phyloP scores from a whole-genome alignment of 805 yeast species.

The Lipomyces chichibuensis region DNA sequence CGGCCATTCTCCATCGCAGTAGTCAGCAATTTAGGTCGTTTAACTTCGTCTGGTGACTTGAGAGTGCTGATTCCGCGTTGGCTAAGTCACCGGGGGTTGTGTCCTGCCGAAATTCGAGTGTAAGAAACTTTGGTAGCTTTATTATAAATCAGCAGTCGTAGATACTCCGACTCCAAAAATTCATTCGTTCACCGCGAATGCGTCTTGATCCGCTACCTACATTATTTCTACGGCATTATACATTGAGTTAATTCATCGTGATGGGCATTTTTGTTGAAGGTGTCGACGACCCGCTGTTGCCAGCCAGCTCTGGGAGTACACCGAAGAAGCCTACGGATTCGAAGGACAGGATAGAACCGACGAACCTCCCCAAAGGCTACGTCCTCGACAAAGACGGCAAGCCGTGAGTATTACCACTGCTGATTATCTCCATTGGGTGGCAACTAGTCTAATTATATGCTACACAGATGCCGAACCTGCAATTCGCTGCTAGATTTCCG shows the following conservation, averaged over 20 bases:
- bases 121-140: background rate
- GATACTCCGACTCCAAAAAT: background rate
- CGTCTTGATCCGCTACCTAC: background rate
- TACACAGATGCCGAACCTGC: constrained; percentile 77
- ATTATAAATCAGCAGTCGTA: background rate
- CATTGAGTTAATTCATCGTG: constrained; percentile 11
- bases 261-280: constrained; percentile 30
- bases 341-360: constrained; percentile 9
- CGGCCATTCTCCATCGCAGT: background rate
- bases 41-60: background rate
- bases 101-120: background rate
- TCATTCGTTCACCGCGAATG: background rate
- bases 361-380: constrained; percentile 29
- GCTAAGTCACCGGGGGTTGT: background rate
- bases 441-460: background rate
- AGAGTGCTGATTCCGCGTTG: background rate
- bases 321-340: constrained; percentile 16
- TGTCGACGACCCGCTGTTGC: constrained; percentile 18
- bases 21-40: background rate
- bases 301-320: background rate
- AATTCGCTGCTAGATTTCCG: constrained; percentile 80
- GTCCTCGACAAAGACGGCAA: constrained; percentile 86
- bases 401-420: constrained; percentile 62
- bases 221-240: background rate
- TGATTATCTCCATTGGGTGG: constrained; percentile 15